A percentile compares a stretch with the other conserved stretches of the same genome.
These are phyloP conservation scores for Podospora didyma DNA, from an alignment of 495 filamentous ascomycete species.

Conservation along the genomic window DNA sequence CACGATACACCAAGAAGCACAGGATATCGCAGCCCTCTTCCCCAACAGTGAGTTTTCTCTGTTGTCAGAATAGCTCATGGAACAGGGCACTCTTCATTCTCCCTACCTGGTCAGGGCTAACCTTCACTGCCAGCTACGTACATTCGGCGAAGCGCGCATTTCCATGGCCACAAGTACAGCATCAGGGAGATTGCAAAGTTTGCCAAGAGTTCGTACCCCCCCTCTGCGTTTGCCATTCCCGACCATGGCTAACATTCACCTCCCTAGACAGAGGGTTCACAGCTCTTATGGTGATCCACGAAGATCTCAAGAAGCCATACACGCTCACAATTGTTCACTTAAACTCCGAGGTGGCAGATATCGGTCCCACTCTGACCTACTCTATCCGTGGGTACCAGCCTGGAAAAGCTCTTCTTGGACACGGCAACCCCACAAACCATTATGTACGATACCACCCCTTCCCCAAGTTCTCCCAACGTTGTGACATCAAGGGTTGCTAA, in stretches of 20 bases:
- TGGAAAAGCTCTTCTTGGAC: slow-evolving; percentile 76
- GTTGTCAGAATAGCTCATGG: background rate
- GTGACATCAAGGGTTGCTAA: slow-evolving; percentile 7
- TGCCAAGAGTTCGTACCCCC: slow-evolving; percentile 49
- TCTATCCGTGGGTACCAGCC: slow-evolving; percentile 80
- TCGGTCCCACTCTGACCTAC: slow-evolving; percentile 72
- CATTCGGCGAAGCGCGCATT: slow-evolving; percentile 76
- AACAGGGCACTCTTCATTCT: background rate
- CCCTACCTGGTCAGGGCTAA: background rate
- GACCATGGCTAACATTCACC: slow-evolving; percentile 7
- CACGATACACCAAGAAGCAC: slow-evolving; percentile 76
- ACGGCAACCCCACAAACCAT: slow-evolving; percentile 84
- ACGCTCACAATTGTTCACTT: slow-evolving; percentile 79
- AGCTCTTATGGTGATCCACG: slow-evolving; percentile 72
- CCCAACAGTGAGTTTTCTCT: slow-evolving; percentile 52
- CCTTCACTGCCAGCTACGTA: slow-evolving; percentile 51
- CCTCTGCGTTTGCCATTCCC: background rate
- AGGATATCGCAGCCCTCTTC: slow-evolving; percentile 73
- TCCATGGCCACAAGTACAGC: slow-evolving; percentile 78
- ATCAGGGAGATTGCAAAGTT: slow-evolving; percentile 86
- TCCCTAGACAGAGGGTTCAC: slow-evolving; percentile 65
- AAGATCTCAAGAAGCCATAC: slow-evolving; percentile 76
- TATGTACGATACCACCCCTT: no score
- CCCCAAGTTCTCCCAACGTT: background rate
- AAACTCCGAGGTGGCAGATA: slow-evolving; percentile 42